phyloP scores from a whole-genome alignment of 2,329 filamentous ascomycete species.

The Immersiporthe knoxdaviesiana region DNA sequence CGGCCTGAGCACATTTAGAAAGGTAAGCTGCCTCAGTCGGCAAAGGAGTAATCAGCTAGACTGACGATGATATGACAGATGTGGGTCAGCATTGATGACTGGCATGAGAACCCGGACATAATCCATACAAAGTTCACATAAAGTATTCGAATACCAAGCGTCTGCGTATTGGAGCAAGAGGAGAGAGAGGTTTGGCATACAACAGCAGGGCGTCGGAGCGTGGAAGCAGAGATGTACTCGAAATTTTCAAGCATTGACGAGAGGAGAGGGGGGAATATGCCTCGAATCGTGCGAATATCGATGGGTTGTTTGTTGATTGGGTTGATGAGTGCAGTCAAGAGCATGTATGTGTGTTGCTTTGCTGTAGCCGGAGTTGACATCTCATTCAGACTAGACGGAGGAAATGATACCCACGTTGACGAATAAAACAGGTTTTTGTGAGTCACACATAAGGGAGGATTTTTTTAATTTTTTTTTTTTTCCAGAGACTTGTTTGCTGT shows the following conservation, averaged over 20 bases:
- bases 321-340: conserved; percentile 23
- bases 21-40: conserved; percentile 68
- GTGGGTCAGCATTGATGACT: conserved; percentile 99
- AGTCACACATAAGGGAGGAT: conserved; percentile 1
- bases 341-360: conserved; percentile 20
- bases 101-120: conserved; percentile 99
- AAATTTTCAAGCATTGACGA: conserved; percentile 8
- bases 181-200: not conserved
- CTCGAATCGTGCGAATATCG: conserved; percentile 7
- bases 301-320: no score
- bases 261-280: no score
- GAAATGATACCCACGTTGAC: conserved; percentile 30
- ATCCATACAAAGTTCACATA: conserved; percentile 98
- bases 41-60: not conserved
- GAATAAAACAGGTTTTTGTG: conserved; percentile 12
- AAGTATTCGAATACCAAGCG: conserved; percentile 24
- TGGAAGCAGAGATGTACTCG: conserved; percentile 15
- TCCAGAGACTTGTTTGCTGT: not conserved
- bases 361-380: conserved; percentile 28
- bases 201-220: conserved; percentile 11
- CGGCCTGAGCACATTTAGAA: conserved; percentile 95
- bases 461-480: not conserved
- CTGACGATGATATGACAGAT: conserved; percentile 63
- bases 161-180: not conserved
- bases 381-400: conserved; percentile 28